These are phyloP conservation scores for Paramyrothecium roridum DNA, from an alignment of 2,329 filamentous ascomycete species.

Conservation along the genomic window DNA sequence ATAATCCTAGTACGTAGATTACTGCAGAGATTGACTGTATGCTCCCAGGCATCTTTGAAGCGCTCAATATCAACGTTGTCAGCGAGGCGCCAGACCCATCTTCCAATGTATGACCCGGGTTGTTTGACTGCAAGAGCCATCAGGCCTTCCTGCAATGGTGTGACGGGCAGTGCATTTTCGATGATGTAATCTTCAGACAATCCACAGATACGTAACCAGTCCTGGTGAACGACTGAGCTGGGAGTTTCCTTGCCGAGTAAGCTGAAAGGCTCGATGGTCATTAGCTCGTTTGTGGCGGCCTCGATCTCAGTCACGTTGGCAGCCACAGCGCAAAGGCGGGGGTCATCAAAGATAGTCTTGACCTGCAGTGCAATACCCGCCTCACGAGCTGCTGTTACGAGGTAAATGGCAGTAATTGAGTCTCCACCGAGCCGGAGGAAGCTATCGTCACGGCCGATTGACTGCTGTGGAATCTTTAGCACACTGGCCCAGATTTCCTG, in stretches of 20 bases:
- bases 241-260: neutral
- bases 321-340: slow-evolving; percentile 38
- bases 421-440: slow-evolving; percentile 43
- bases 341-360: slow-evolving; percentile 34
- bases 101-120: neutral
- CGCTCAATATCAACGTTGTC: neutral
- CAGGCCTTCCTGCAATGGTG: slow-evolving; percentile 1
- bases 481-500: slow-evolving; percentile 28
- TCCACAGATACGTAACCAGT: neutral
- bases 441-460: slow-evolving; percentile 27
- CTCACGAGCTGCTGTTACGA: slow-evolving; percentile 34
- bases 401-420: slow-evolving; percentile 42
- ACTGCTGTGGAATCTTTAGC: slow-evolving; percentile 20
- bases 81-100: neutral
- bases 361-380: slow-evolving; percentile 34
- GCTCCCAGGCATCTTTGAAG: slow-evolving; percentile 1
- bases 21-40: neutral
- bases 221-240: neutral
- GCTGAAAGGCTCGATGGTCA: neutral
- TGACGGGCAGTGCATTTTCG: slow-evolving; percentile 1
- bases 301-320: slow-evolving; percentile 1
- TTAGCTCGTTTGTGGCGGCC: neutral
- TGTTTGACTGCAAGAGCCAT: slow-evolving; percentile 1
- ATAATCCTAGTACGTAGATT: slow-evolving; percentile 2
- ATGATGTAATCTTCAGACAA: neutral